Conservation (phyloP, 2,329 filamentous ascomycete genomes). For the Calonectria multiphialidica region DNA sequence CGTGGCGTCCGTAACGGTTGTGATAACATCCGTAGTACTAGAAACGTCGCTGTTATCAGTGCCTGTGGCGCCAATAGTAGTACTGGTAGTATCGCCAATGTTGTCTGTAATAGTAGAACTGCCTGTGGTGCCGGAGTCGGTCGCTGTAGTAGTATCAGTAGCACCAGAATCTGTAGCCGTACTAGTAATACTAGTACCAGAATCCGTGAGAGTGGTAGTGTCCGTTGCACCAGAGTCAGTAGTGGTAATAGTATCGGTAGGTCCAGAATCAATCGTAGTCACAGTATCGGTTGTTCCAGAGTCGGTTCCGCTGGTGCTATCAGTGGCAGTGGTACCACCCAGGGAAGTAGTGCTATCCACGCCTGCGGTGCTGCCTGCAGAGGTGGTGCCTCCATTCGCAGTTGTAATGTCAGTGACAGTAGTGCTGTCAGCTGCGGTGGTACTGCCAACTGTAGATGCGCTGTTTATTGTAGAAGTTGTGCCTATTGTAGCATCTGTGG, state of each 20-base stretch:
- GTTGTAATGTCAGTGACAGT: background rate
- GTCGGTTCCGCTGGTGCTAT: background rate
- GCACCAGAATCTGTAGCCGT: background rate
- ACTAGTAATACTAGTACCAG: no score
- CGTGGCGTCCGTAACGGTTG: background rate
- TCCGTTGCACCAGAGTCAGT: background rate
- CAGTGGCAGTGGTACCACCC: no score
- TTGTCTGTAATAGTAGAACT: background rate
- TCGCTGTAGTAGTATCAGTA: background rate
- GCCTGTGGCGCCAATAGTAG: background rate
- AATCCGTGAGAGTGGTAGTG: background rate
- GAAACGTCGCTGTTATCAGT: background rate
- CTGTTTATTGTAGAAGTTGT: no score
- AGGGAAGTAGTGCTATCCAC: background rate
- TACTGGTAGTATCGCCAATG: background rate
- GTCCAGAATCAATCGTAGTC: no score
- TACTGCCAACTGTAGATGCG: background rate
- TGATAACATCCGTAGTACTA: background rate
- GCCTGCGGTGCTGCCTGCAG: background rate
- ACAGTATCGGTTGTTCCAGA: no score
- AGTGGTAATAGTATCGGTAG: background rate
- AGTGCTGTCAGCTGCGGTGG: background rate
- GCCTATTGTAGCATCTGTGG: no score
- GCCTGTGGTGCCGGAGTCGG: background rate
- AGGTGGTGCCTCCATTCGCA: background rate